Percentiles rank a stretch among this genome's conserved stretches.
Evolutionary conservation across 371 early-diverging fungal genomes (phyloP).

Genomic region (Rhizopus arrhizus): DNA sequence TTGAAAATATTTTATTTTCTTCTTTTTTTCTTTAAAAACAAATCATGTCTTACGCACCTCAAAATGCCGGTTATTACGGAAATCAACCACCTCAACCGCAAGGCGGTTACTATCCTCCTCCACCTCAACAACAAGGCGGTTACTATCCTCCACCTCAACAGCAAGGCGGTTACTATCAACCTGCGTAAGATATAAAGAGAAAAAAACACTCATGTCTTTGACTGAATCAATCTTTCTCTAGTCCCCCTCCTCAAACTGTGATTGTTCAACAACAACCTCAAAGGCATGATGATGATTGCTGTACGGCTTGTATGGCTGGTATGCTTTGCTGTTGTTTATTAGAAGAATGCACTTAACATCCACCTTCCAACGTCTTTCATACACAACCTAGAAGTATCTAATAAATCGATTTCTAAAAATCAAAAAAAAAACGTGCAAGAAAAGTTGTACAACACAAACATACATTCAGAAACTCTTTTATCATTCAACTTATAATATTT

Average conservation of each 20-base stretch:
- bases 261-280: slow-evolving; percentile 37
- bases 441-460: too few species aligned
- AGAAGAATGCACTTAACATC: slow-evolving; percentile 25
- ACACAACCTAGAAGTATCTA: too few species aligned
- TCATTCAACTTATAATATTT: too few species aligned
- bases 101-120: slow-evolving; percentile 16
- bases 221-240: slow-evolving; percentile 3
- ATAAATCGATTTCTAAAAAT: too few species aligned
- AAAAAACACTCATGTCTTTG: not conserved
- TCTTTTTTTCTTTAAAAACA: not conserved
- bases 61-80: slow-evolving; percentile 8
- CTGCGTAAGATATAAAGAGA: slow-evolving; percentile 21
- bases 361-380: too few species aligned
- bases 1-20: not conserved
- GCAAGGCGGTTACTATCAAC: slow-evolving; percentile 27
- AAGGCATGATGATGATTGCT: slow-evolving; percentile 31
- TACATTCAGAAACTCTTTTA: too few species aligned
- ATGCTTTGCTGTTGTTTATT: slow-evolving; percentile 34
- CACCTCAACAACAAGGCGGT: slow-evolving; percentile 22
- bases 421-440: too few species aligned
- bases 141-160: slow-evolving; percentile 26
- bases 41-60: slow-evolving; percentile 20
- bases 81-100: slow-evolving; percentile 5
- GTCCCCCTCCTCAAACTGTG: slow-evolving; percentile 37
- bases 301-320: slow-evolving; percentile 39